A percentile compares a stretch with the other conserved stretches of the same genome.
Evolutionary conservation across 352 stramenopile species (phyloP).

Genomic region (Phytophthora hybrid): DNA sequence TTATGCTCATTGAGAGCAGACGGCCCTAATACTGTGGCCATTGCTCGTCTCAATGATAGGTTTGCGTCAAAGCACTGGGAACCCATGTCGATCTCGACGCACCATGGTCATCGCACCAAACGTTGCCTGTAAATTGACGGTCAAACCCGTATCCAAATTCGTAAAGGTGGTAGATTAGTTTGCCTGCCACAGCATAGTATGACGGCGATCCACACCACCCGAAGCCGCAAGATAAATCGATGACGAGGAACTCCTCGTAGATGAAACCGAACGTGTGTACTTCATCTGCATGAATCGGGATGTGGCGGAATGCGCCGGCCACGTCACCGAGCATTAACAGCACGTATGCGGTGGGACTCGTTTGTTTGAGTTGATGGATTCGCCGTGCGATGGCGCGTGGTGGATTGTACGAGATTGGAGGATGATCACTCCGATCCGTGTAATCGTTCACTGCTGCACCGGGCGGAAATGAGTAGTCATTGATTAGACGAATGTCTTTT

Average conservation of each 20-base stretch:
- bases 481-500: conserved; percentile 21
- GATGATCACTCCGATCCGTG: conserved; percentile 26
- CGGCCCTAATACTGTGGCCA: conserved; percentile 25
- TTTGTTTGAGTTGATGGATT: conserved; percentile 17
- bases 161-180: conserved; percentile 32
- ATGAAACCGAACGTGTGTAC: conserved; percentile 25
- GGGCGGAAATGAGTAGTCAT: conserved; percentile 26
- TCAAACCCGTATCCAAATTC: background rate
- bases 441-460: conserved; percentile 33
- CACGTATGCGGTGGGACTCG: conserved; percentile 4
- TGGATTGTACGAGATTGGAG: conserved; percentile 26
- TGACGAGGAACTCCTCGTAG: conserved; percentile 26
- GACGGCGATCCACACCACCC: conserved; percentile 33
- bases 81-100: conserved; percentile 27
- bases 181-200: conserved; percentile 27
- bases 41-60: conserved; percentile 20
- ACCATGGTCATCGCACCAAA: conserved; percentile 45
- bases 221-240: conserved; percentile 32
- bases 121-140: conserved; percentile 16
- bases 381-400: conserved; percentile 19
- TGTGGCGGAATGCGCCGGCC: conserved; percentile 37
- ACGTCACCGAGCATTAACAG: conserved; percentile 39
- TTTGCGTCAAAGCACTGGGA: conserved; percentile 22
- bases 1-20: conserved; percentile 27
- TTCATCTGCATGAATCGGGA: conserved; percentile 19